phyloP scores from a whole-genome alignment of 768 basidiomycete genomes.

The Lentinula lateritia region DNA sequence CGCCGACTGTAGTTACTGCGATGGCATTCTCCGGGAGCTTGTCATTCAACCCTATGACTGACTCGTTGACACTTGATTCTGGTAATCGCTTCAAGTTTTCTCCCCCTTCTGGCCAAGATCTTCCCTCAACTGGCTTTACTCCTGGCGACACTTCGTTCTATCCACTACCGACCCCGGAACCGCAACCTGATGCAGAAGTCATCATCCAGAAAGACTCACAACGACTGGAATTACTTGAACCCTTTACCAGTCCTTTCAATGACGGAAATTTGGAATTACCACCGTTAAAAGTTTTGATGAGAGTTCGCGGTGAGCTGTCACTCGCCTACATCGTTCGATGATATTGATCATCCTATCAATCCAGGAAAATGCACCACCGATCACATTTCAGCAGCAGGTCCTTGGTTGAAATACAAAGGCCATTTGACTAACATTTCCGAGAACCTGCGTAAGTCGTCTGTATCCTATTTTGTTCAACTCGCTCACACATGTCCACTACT shows the following conservation, averaged over 20 bases:
- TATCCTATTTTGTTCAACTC: background rate
- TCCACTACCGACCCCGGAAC: slow-evolving; percentile 67
- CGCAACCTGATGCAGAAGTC: slow-evolving; percentile 72
- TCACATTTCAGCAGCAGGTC: slow-evolving; percentile 96
- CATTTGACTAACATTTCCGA: slow-evolving; percentile 96
- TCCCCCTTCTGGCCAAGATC: slow-evolving; percentile 78
- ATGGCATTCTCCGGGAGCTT: slow-evolving; percentile 95
- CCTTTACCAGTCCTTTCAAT: slow-evolving; percentile 78
- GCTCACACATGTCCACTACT: background rate
- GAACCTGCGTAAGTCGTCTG: slow-evolving; percentile 67
- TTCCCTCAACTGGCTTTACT: slow-evolving; percentile 81
- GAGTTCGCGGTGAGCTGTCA: slow-evolving; percentile 69
- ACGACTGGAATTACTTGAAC: slow-evolving; percentile 80
- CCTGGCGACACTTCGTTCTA: slow-evolving; percentile 71
- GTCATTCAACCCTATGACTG: slow-evolving; percentile 89
- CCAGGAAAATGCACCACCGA: slow-evolving; percentile 85
- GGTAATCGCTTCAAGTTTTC: slow-evolving; percentile 81
- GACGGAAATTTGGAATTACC: slow-evolving; percentile 68
- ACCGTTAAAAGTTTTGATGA: slow-evolving; percentile 75
- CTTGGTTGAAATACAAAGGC: slow-evolving; percentile 98
- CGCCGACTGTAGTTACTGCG: slow-evolving; percentile 94
- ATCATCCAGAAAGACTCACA: slow-evolving; percentile 76
- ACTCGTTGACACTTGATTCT: slow-evolving; percentile 57
- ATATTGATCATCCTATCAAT: background rate
- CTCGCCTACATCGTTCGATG: too few relatives aligned